Evolutionary conservation across 257 asterid genomes (phyloP).

Genomic region (Eustoma russellianum): DNA sequence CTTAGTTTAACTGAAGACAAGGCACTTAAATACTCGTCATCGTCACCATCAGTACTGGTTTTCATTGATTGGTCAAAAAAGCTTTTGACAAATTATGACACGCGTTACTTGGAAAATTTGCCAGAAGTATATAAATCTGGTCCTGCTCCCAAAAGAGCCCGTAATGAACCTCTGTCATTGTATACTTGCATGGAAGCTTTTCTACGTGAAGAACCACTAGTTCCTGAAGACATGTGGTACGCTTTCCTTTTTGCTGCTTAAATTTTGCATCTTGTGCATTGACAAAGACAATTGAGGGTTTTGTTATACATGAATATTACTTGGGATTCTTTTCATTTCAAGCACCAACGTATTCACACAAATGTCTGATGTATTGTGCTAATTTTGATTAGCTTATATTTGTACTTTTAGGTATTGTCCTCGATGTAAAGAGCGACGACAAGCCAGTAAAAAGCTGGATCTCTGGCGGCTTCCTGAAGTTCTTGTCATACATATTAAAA

Average conservation of each 20-base stretch:
- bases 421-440: constrained; percentile 95
- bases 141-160: constrained; percentile 81
- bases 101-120: constrained; percentile 69
- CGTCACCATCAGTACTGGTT: constrained; percentile 86
- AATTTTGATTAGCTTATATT: constrained; percentile 8
- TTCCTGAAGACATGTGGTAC: constrained; percentile 99
- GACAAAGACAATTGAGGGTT: not conserved
- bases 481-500: constrained; percentile 90
- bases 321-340: too few species aligned
- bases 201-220: constrained; percentile 96
- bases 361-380: constrained; percentile 1
- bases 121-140: constrained; percentile 83
- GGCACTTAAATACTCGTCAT: constrained; percentile 74
- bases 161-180: constrained; percentile 87
- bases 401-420: constrained; percentile 76
- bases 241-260: constrained; percentile 18
- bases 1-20: constrained; percentile 79
- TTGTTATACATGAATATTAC: not conserved
- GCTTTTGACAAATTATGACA: constrained; percentile 80
- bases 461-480: constrained; percentile 99
- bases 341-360: too few species aligned
- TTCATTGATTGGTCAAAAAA: constrained; percentile 97
- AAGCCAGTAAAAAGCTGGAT: constrained; percentile 96
- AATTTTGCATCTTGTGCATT: not conserved
- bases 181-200: constrained; percentile 98